Conservation (phyloP, 192 early-diverging fungal genomes). For the Allomyces arbusculus region DNA sequence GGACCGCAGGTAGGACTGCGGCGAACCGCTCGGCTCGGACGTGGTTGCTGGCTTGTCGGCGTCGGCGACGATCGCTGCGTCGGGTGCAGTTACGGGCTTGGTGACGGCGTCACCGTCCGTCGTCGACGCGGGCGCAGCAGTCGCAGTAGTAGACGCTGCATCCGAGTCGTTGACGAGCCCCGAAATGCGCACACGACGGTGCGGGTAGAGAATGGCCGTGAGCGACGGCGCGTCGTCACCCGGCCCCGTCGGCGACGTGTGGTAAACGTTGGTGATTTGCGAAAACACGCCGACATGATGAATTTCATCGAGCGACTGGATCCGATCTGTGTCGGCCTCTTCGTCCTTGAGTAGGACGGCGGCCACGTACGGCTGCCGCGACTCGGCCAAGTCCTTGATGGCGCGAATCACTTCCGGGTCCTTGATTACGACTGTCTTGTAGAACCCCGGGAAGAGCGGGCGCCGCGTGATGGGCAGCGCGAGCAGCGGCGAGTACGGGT, state of each 20-base stretch:
- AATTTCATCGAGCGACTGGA: slow-evolving; percentile 53
- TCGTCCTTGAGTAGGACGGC: slow-evolving; percentile 88
- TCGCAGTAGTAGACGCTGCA: background rate
- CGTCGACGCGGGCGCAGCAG: no score
- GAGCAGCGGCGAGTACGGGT: slow-evolving; percentile 80
- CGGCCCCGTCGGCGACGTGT: slow-evolving; percentile 38
- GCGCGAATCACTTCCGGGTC: slow-evolving; percentile 79
- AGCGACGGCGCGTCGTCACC: slow-evolving; percentile 37
- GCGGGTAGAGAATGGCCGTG: slow-evolving; percentile 89
- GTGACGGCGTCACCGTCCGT: no score
- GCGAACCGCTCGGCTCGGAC: background rate
- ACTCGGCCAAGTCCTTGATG: slow-evolving; percentile 73
- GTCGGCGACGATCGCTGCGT: background rate
- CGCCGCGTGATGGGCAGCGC: slow-evolving; percentile 81
- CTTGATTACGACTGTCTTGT: slow-evolving; percentile 94
- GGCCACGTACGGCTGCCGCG: slow-evolving; percentile 89
- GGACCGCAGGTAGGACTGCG: background rate
- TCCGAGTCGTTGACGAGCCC: slow-evolving; percentile 19
- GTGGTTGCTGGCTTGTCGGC: background rate
- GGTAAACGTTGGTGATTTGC: slow-evolving; percentile 83
- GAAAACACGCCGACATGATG: slow-evolving; percentile 87
- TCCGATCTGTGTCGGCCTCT: slow-evolving; percentile 61
- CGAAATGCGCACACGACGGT: slow-evolving; percentile 69
- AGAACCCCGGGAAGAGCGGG: slow-evolving; percentile 91
- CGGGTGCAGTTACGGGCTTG: no score